phyloP scores from a whole-genome alignment of 306 rosid species.

The Castanopsis chinensis region DNA sequence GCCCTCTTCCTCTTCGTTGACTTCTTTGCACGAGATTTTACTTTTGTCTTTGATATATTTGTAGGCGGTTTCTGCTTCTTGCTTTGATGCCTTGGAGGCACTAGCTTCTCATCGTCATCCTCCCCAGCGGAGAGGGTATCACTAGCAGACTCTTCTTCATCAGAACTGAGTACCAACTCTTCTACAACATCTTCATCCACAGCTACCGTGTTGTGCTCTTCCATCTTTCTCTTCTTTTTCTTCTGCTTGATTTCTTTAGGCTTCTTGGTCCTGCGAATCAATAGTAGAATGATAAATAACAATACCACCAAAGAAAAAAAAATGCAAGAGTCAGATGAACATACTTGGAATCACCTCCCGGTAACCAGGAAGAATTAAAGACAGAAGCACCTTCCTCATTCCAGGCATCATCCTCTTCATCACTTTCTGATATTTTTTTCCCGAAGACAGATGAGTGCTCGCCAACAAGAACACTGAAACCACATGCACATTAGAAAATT shows the following conservation, averaged over 20 bases:
- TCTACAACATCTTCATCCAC: slow-evolving; percentile 79
- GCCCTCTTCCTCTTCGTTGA: slow-evolving; percentile 37
- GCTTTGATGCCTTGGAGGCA: slow-evolving; percentile 34
- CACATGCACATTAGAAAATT: slow-evolving; percentile 34
- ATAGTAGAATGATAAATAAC: background rate
- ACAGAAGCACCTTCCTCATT: slow-evolving; percentile 54
- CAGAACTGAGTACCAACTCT: slow-evolving; percentile 88
- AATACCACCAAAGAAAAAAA: background rate
- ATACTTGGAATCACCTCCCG: slow-evolving; percentile 70
- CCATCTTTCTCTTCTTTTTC: slow-evolving; percentile 45
- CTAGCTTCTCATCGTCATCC: slow-evolving; percentile 19
- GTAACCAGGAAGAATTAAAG: slow-evolving; percentile 89
- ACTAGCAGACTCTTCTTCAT: slow-evolving; percentile 53
- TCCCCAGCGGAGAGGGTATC: slow-evolving; percentile 32
- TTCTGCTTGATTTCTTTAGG: slow-evolving; percentile 44
- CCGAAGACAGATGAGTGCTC: slow-evolving; percentile 64
- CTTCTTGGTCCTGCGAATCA: slow-evolving; percentile 44
- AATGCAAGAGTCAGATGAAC: background rate
- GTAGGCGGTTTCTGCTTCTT: slow-evolving; percentile 33
- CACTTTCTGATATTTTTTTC: slow-evolving; percentile 52
- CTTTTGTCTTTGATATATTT: slow-evolving; percentile 35
- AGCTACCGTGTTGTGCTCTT: slow-evolving; percentile 38
- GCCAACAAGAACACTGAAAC: slow-evolving; percentile 73
- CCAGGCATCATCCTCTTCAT: slow-evolving; percentile 46
- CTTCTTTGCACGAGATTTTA: slow-evolving; percentile 30